These are phyloP conservation scores for Bryoerythrophyllum caledonicum DNA, from an alignment of 225 moss, liverwort and hornwort species.

Conservation along the genomic window DNA sequence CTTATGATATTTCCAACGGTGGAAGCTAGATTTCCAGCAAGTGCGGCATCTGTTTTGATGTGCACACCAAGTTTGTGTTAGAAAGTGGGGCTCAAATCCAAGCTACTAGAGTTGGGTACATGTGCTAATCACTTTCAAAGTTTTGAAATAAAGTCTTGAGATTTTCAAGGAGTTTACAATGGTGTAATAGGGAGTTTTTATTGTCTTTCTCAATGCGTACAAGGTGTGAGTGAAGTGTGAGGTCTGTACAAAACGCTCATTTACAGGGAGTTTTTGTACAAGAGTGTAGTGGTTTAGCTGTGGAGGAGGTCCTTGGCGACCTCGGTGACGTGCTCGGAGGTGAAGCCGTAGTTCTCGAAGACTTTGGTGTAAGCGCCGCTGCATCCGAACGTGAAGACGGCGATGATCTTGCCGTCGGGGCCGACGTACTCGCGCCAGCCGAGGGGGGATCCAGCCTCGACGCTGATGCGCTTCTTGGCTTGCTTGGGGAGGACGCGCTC, in stretches of 20 bases:
- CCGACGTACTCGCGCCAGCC: conserved; percentile 85
- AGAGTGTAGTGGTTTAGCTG: not conserved
- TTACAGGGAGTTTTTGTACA: not conserved
- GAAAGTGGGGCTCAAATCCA: not conserved
- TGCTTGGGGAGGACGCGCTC: conserved; percentile 49
- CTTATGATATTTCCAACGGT: not conserved
- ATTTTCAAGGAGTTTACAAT: not conserved
- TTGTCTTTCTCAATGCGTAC: not conserved
- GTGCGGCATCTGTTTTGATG: not conserved
- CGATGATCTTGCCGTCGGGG: conserved; percentile 48
- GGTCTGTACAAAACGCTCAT: not conserved
- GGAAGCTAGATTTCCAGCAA: not conserved
- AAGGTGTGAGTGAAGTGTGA: not conserved
- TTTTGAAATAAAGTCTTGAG: too few relatives aligned
- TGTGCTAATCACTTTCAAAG: not conserved
- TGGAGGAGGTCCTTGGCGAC: conserved; percentile 45
- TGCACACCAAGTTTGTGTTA: not conserved
- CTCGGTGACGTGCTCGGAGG: conserved; percentile 44
- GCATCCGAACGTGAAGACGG: conserved; percentile 61
- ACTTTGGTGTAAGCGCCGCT: conserved; percentile 76
- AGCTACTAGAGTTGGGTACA: not conserved
- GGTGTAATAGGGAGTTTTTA: too few relatives aligned
- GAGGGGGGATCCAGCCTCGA: conserved; percentile 72
- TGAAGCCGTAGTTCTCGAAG: conserved; percentile 68
- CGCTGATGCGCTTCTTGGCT: conserved; percentile 58